Base-by-base conservation (phyloP, 306 rosid species). In the Dryas alaskensis region DNA sequence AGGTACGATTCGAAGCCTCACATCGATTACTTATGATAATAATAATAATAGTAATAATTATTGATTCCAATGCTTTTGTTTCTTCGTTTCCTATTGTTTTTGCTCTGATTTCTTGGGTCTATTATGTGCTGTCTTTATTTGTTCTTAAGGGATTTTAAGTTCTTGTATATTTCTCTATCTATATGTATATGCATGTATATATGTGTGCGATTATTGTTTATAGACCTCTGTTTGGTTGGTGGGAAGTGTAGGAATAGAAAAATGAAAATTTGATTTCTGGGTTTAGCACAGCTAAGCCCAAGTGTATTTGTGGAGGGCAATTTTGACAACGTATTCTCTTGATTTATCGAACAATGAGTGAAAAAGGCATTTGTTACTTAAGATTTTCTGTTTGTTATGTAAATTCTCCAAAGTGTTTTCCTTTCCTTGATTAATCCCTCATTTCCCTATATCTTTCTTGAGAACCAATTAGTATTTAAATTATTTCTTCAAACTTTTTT, bases 1-100 rank as follows among this genome's bases (percentile, higher is more conserved):
- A 83, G 92, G 92, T 87, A 66, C 59, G 42, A 7, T 2, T 50
- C 10, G 17, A n/a, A 4, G 3, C 40, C 53, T 14, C 43, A 2
- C 57, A 7, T 4, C 43, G 45, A 47, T 11, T 61, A 40, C 40
- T 71, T 62, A 50, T 10, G 8, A 0, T n/a, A 25, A n/a, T n/a
- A 25, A n/a, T 25, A 4, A 10, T 46, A 25, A n/a, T 25, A 4
- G 7, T 46, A 25, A 3, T 63, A 53, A 16, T 43, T 52, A 3
- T 40, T 5, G 37, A 10, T 57, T 65, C 13, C 4, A 42, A 27
- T 79, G 19, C 47, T 9, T 4, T 60, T 22, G 0, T 43, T 62
- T 9, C 13, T 25, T 7, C 8, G 10, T 2, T 40, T 39, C 42
- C 3, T 49, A 14, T 37, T 67, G 0, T 54, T 6, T 2, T 13